Conservation (phyloP, 2,329 filamentous ascomycete species). For the Penicillium sp. region DNA sequence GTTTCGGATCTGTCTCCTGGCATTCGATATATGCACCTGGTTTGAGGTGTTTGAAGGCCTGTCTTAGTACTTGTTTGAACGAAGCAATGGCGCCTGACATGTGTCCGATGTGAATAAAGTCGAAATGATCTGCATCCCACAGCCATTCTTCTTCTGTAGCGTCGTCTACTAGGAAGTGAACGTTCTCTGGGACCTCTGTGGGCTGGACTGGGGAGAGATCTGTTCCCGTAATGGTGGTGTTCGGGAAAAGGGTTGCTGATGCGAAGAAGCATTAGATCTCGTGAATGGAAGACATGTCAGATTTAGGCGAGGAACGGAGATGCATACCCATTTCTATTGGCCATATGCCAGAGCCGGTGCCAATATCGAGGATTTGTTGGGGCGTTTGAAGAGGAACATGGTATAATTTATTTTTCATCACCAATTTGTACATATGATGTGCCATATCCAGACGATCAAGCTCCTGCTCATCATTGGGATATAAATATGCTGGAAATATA, state of each 20-base stretch:
- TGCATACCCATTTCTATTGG: slow-evolving; percentile 62
- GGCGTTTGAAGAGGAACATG: slow-evolving; percentile 48
- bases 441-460: slow-evolving; percentile 56
- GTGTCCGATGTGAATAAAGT: slow-evolving; percentile 61
- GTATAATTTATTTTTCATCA: slow-evolving; percentile 48
- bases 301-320: not conserved
- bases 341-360: slow-evolving; percentile 66
- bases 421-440: slow-evolving; percentile 54
- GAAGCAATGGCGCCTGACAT: slow-evolving; percentile 59
- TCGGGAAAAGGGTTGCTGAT: slow-evolving; percentile 51
- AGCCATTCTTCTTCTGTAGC: slow-evolving; percentile 61
- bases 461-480: slow-evolving; percentile 56
- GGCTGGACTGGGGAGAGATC: slow-evolving; percentile 70
- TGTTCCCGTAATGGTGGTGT: slow-evolving; percentile 60
- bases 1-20: slow-evolving; percentile 46
- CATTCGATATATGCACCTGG: slow-evolving; percentile 56
- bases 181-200: slow-evolving; percentile 66
- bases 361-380: slow-evolving; percentile 56
- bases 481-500: slow-evolving; percentile 37
- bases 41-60: slow-evolving; percentile 53
- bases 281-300: slow-evolving; percentile 3
- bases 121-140: slow-evolving; percentile 52
- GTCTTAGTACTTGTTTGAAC: slow-evolving; percentile 56
- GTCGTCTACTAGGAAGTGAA: slow-evolving; percentile 73
- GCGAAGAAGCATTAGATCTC: slow-evolving; percentile 10